Evolutionary conservation across 2,329 filamentous ascomycete genomes (phyloP), one percentile per base, ranked within the genome.

Genomic region (Parastagonospora avenae): DNA sequence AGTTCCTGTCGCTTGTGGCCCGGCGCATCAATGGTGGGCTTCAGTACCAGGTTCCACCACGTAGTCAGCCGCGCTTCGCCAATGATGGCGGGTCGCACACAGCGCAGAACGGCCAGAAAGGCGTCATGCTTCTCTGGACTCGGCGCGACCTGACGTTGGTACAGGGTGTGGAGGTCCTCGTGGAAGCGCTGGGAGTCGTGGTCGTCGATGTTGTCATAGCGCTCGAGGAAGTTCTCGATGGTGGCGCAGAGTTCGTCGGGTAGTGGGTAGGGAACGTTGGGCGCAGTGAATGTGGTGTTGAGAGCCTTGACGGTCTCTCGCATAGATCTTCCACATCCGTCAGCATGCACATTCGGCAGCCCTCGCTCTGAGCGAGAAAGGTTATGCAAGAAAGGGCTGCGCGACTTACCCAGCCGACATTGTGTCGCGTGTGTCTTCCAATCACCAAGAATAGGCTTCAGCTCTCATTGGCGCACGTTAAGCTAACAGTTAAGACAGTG

Each of bases 11-110:
- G 86, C 64, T 89, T 86, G 46, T 84, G 80, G 11, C 80, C 82
- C 8, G 87, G 74, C 42, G 82, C 77, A 53, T 85, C 75, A 54
- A 85, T 68, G 11, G 84, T 79, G 0, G 85, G 83, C 39, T 79
- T 78, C 15, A 86, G 72, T 11, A 87, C 77, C 55, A 82, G 75
- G 39, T 89, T 83, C 82, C 89, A 91, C 90, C 90, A 94, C 52
- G 86, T 81, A 48, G 86, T 74, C 47, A 90, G 73, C 48, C 86
- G 82, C 30, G 82, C 79, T 2, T 86, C 81, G 9, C 84, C 84
- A 48, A 80, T 81, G 46, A 94, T 80, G 9, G 82, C 81, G 2
- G 87, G 84, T 19, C 85, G 80, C 31, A 93, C 76, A 35, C 80
- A 81, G 40, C 84, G 82, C 48, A 93, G 74, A 39, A 90, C 80